Conservation (phyloP, 768 basidiomycete genomes). For the Russula ochroleuca region DNA sequence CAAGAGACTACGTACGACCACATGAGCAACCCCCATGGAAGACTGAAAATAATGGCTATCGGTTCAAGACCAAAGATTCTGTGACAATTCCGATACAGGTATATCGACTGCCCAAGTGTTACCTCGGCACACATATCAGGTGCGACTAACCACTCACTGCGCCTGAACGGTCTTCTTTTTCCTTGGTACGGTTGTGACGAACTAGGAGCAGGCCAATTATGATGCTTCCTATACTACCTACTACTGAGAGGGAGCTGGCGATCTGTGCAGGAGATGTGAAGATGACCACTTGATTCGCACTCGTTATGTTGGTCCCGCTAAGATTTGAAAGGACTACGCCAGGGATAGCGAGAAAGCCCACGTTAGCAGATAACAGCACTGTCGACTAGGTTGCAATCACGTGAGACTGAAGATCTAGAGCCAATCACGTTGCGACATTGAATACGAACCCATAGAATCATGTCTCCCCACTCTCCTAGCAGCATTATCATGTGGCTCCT, state of each 20-base stretch:
- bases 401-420: neutral
- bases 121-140: neutral
- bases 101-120: constrained; percentile 27
- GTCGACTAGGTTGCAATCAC: constrained; percentile 27
- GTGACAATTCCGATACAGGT: constrained; percentile 31
- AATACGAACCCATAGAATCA: constrained; percentile 13
- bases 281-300: neutral
- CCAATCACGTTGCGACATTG: neutral
- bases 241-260: neutral
- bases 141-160: constrained; percentile 2
- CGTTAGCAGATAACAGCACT: constrained; percentile 35
- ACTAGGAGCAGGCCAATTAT: constrained; percentile 2
- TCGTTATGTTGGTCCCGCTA: neutral
- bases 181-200: constrained; percentile 36
- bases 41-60: constrained; percentile 49
- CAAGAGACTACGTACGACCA: constrained; percentile 47
- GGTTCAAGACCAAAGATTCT: constrained; percentile 44
- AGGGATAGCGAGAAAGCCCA: constrained; percentile 37
- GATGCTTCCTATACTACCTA: constrained; percentile 8
- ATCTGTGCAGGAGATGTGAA: neutral
- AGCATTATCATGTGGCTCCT: too few relatives aligned
- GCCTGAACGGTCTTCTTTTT: constrained; percentile 32
- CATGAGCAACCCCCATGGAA: constrained; percentile 55
- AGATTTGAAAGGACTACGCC: constrained; percentile 24
- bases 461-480: too few relatives aligned